Evolutionary conservation across 2,329 filamentous ascomycete species (phyloP).

Genomic region (Alternaria triticina): DNA sequence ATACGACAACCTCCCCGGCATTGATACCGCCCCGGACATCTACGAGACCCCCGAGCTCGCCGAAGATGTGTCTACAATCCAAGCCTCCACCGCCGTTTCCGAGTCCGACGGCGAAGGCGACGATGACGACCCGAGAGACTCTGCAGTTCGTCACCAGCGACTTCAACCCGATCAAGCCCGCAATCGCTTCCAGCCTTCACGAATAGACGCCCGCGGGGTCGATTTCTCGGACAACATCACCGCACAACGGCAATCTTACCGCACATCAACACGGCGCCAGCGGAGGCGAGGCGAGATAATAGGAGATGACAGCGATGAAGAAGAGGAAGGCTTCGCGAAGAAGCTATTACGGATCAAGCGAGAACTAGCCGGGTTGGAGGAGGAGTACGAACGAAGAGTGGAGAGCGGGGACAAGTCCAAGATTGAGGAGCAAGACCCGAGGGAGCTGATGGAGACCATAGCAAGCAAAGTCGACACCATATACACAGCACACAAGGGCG

Average conservation of each 20-base stretch:
- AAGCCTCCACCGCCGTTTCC: slow-evolving; percentile 52
- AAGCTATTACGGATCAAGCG: slow-evolving; percentile 82
- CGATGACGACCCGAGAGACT: slow-evolving; percentile 31
- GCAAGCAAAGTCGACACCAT: slow-evolving; percentile 72
- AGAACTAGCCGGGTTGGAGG: slow-evolving; percentile 72
- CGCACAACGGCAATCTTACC: slow-evolving; percentile 79
- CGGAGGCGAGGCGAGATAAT: slow-evolving; percentile 67
- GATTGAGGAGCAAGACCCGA: slow-evolving; percentile 51
- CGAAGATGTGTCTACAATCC: slow-evolving; percentile 85
- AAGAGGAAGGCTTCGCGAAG: slow-evolving; percentile 71
- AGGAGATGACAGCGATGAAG: slow-evolving; percentile 75
- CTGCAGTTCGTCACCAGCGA: slow-evolving; percentile 73
- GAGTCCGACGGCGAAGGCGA: slow-evolving; percentile 64
- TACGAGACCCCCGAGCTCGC: slow-evolving; percentile 95
- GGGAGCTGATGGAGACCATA: slow-evolving; percentile 67
- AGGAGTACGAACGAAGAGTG: slow-evolving; percentile 63
- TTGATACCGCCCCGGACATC: slow-evolving; percentile 87
- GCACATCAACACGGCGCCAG: slow-evolving; percentile 71
- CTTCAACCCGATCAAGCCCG: slow-evolving; percentile 81
- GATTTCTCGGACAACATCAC: slow-evolving; percentile 91
- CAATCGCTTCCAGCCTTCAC: slow-evolving; percentile 75
- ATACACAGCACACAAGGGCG: slow-evolving; percentile 57
- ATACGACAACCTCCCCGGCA: slow-evolving; percentile 58
- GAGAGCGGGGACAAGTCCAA: slow-evolving; percentile 51
- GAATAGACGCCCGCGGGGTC: slow-evolving; percentile 76